phyloP scores from a whole-genome alignment of 2,329 filamentous ascomycete genomes.

The Talaromyces sp. region DNA sequence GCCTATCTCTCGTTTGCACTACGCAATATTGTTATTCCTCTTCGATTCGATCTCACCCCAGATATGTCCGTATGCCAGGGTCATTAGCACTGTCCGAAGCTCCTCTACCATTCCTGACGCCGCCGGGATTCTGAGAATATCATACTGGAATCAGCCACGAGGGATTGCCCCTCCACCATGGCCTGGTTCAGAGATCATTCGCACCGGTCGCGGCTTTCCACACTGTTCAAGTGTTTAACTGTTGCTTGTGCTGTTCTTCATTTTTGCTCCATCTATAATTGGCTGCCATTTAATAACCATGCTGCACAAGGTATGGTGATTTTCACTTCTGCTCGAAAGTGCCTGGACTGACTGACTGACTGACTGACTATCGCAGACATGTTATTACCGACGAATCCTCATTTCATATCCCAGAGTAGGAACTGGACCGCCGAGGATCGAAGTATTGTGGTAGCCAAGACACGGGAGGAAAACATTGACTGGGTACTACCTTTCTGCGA shows the following conservation, averaged over 20 bases:
- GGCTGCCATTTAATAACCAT: constrained; percentile 6
- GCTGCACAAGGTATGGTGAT: constrained; percentile 3
- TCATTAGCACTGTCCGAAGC: not conserved
- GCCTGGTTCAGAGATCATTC: constrained; percentile 11
- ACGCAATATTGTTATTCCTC: not conserved
- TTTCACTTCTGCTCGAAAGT: not conserved
- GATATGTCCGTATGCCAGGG: not conserved
- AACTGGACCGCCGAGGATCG: constrained; percentile 12
- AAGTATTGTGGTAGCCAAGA: constrained; percentile 11
- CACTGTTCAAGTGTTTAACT: constrained; percentile 10
- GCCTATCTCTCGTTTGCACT: not conserved
- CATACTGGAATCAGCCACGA: not conserved
- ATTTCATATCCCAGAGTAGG: constrained; percentile 2
- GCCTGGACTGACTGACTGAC: not conserved
- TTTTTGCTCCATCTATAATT: constrained; percentile 11
- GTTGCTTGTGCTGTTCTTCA: constrained; percentile 11
- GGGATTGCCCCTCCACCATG: constrained; percentile 4
- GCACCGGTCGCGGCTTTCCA: constrained; percentile 7
- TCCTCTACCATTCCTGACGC: not conserved
- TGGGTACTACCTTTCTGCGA: constrained; percentile 13
- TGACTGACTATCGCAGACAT: not conserved
- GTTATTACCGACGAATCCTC: constrained; percentile 2
- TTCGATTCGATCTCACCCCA: not conserved
- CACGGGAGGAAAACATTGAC: constrained; percentile 8
- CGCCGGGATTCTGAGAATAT: not conserved